These are phyloP conservation scores for Psilocybe subaeruginosa DNA, from an alignment of 768 basidiomycete species.

Conservation along the genomic window DNA sequence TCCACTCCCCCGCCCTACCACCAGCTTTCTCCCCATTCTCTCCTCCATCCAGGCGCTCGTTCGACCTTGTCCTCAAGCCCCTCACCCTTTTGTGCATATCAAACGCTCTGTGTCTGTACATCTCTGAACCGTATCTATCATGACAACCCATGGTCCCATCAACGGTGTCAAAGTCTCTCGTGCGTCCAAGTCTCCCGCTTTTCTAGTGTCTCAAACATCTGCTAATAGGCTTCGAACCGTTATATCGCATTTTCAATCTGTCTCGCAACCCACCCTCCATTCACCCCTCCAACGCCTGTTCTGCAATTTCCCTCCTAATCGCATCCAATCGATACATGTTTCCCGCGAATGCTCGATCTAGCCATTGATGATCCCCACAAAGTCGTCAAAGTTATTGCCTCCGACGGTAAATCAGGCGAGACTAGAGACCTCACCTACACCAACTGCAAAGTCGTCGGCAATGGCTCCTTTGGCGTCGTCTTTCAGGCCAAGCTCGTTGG, in stretches of 20 bases:
- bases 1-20: constrained; percentile 12
- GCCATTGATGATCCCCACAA: constrained; percentile 96
- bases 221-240: constrained; percentile 22
- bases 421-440: constrained; percentile 91
- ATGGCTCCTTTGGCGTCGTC: constrained; percentile 99
- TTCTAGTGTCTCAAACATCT: constrained; percentile 28
- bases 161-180: constrained; percentile 88
- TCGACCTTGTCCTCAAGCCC: constrained; percentile 11
- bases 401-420: constrained; percentile 91
- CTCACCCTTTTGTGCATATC: constrained; percentile 6
- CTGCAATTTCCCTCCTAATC: constrained; percentile 30
- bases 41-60: constrained; percentile 5
- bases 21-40: constrained; percentile 9
- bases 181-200: constrained; percentile 43
- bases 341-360: constrained; percentile 33
- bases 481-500: constrained; percentile 90
- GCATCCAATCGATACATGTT: constrained; percentile 36
- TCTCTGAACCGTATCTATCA: constrained; percentile 33
- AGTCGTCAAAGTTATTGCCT: constrained; percentile 93
- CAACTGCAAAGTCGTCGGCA: constrained; percentile 97
- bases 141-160: constrained; percentile 81
- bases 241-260: constrained; percentile 31
- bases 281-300: constrained; percentile 13
- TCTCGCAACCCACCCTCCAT: constrained; percentile 2
- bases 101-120: constrained; percentile 20